These are phyloP conservation scores for Tuber indicum DNA, from an alignment of 495 filamentous ascomycete genomes.

Conservation along the genomic window DNA sequence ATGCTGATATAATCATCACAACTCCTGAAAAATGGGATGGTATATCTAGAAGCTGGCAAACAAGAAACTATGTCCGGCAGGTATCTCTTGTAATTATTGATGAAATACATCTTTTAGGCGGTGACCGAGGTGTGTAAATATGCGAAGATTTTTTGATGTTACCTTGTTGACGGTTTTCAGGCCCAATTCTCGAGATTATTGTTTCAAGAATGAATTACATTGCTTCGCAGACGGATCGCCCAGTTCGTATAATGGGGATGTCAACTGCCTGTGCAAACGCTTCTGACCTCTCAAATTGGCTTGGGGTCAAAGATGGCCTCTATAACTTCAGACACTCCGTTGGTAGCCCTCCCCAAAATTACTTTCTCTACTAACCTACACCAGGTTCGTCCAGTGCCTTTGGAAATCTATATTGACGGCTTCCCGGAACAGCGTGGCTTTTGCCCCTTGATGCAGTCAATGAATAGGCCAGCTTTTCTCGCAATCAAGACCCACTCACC, in stretches of 20 bases:
- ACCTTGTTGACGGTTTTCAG: neutral
- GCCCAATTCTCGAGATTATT: slow-evolving; percentile 97
- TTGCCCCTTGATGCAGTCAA: slow-evolving; percentile 96
- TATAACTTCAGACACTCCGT: slow-evolving; percentile 96
- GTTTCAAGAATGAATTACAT: slow-evolving; percentile 99
- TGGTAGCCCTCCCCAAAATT: neutral
- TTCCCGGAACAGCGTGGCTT: slow-evolving; percentile 94
- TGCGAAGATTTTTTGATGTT: neutral
- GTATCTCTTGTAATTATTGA: slow-evolving; percentile 97
- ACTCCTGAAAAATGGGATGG: slow-evolving; percentile 99
- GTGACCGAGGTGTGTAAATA: slow-evolving; percentile 58
- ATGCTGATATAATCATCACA: slow-evolving; percentile 97
- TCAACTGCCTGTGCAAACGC: slow-evolving; percentile 97
- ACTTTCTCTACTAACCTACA: slow-evolving; percentile 1
- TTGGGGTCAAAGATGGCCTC: slow-evolving; percentile 91
- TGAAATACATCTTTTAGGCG: slow-evolving; percentile 93
- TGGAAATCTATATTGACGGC: slow-evolving; percentile 95
- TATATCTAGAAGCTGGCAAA: slow-evolving; percentile 97
- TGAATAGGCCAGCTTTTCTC: slow-evolving; percentile 96
- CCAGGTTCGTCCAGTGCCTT: slow-evolving; percentile 77
- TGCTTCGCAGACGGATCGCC: slow-evolving; percentile 79
- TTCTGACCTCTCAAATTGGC: slow-evolving; percentile 87
- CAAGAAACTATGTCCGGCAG: slow-evolving; percentile 87
- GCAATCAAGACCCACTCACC: slow-evolving; percentile 95
- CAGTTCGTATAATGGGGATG: slow-evolving; percentile 91